Evolutionary conservation across 441 rosid species (phyloP).

Genomic region (Pelargonium fulgidum): DNA sequence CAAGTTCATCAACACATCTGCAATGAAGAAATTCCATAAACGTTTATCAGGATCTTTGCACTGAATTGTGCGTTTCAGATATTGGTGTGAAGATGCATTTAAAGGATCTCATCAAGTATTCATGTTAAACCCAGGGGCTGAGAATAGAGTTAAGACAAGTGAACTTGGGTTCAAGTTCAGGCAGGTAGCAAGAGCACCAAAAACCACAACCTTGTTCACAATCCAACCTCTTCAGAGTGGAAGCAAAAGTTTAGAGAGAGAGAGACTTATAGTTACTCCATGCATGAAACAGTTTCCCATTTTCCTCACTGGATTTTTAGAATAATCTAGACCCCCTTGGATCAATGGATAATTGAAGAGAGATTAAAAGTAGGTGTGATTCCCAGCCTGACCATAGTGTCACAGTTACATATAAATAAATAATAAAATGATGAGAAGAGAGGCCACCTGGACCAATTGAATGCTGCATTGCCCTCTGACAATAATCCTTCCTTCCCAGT

Average conservation of each 20-base stretch:
- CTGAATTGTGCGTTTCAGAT: conserved; percentile 3
- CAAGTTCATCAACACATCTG: conserved; percentile 97
- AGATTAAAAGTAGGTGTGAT: not conserved
- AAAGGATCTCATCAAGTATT: not conserved
- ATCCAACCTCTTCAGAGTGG: not conserved
- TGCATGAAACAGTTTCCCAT: not conserved
- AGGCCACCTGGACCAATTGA: conserved; percentile 93
- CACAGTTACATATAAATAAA: conserved; percentile 11
- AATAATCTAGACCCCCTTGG: not conserved
- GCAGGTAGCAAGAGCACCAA: not conserved
- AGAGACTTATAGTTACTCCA: not conserved
- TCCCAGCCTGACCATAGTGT: not conserved
- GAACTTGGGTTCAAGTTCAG: not conserved
- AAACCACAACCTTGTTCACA: conserved; percentile 2
- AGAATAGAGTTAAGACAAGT: not conserved
- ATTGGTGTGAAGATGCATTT: not conserved
- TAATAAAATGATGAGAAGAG: conserved; percentile 1
- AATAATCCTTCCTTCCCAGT: conserved; percentile 98
- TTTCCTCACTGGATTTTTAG: not conserved
- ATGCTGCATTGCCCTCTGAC: conserved; percentile 99
- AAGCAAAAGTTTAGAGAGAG: not conserved
- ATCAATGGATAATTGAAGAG: not conserved
- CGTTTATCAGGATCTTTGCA: not conserved
- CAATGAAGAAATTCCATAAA: conserved; percentile 24
- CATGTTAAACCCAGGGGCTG: not conserved